Percentiles rank a stretch among this genome's conserved stretches.
phyloP scores from a whole-genome alignment of 2,329 filamentous ascomycete species.

The Elsinoe australis region DNA sequence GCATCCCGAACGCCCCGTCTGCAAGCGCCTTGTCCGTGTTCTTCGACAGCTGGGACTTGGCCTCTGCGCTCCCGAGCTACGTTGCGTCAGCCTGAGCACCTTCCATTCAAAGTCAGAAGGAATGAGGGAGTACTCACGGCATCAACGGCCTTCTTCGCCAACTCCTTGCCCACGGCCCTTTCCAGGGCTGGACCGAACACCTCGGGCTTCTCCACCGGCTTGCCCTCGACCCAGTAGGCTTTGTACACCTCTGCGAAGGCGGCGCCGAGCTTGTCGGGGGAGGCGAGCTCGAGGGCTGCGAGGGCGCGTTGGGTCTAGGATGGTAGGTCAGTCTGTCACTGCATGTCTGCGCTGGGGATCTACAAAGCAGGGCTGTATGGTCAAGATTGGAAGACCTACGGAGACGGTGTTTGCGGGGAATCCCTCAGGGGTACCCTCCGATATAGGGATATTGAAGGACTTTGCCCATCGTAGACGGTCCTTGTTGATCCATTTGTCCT shows the following conservation, averaged over 20 bases:
- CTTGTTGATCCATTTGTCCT: constrained; percentile 48
- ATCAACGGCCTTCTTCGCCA: constrained; percentile 36
- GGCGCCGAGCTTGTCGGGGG: constrained; percentile 36
- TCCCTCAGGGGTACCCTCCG: constrained; percentile 36
- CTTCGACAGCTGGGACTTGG: constrained; percentile 40
- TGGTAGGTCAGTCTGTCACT: constrained; percentile 19
- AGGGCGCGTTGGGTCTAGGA: constrained; percentile 37
- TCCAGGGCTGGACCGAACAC: constrained; percentile 40
- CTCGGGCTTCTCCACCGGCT: constrained; percentile 40
- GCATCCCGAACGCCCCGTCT: constrained; percentile 53
- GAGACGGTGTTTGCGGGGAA: constrained; percentile 49
- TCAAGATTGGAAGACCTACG: no score
- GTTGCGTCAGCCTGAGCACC: constrained; percentile 11
- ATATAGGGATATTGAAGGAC: constrained; percentile 49
- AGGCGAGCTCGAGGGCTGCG: constrained; percentile 38
- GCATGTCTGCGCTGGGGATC: no score
- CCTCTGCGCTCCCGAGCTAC: constrained; percentile 32
- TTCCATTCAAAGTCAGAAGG: constrained; percentile 8
- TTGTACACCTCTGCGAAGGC: constrained; percentile 44
- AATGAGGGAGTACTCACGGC: constrained; percentile 29
- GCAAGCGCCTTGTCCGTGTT: constrained; percentile 47
- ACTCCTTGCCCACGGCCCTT: constrained; percentile 39
- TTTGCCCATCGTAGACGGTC: constrained; percentile 50
- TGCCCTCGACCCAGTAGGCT: constrained; percentile 46
- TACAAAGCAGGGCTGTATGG: no score